Conservation (phyloP, 495 filamentous ascomycete species). For the Talaromyces stipitatus region DNA sequence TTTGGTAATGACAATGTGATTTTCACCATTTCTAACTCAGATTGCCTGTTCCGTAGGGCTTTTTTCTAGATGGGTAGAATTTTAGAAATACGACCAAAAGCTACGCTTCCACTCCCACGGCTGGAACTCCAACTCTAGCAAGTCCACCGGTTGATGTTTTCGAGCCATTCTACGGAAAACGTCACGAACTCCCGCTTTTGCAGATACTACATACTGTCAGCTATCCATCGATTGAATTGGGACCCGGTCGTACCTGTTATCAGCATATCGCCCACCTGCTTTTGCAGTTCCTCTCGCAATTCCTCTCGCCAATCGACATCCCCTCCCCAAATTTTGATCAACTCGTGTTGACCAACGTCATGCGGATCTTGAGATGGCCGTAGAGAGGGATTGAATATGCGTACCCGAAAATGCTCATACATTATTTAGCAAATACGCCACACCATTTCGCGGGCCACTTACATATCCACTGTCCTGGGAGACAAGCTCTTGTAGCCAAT, state of each 20-base stretch:
- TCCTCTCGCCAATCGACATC: conserved; percentile 6
- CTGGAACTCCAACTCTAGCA: not conserved
- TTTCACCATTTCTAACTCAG: no score
- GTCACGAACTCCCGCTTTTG: not conserved
- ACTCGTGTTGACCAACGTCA: conserved; percentile 6
- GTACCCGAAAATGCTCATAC: conserved; percentile 7
- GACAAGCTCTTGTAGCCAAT: conserved; percentile 15
- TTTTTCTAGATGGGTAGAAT: no score
- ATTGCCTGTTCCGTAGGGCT: no score
- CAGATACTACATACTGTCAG: not conserved
- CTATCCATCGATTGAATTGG: not conserved
- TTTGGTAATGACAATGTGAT: no score
- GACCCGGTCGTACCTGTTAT: conserved; percentile 15
- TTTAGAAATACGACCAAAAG: no score
- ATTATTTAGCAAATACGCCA: not conserved
- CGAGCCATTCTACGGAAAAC: not conserved
- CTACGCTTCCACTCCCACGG: not conserved
- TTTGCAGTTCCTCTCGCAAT: conserved; percentile 1
- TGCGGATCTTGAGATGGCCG: not conserved
- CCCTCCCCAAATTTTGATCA: conserved; percentile 8
- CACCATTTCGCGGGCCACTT: conserved; percentile 1
- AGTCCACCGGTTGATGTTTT: not conserved
- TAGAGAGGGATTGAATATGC: conserved; percentile 7
- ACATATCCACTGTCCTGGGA: conserved; percentile 14
- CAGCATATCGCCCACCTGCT: conserved; percentile 16